Conservation (phyloP, 2,329 filamentous ascomycete species). For the Corniculantispora saksenae region DNA sequence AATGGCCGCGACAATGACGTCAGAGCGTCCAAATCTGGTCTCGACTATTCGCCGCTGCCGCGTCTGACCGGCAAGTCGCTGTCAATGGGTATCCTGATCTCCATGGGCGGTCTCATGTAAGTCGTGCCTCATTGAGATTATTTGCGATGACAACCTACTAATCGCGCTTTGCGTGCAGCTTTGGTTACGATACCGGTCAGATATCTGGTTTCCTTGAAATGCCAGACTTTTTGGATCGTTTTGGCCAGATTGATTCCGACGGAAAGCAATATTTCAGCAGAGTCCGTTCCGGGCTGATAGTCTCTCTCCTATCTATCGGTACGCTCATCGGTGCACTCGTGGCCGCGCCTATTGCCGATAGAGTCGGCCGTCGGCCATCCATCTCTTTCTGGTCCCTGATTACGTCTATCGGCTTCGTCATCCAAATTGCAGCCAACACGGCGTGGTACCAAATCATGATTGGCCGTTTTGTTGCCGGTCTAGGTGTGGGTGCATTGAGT, state of each 20-base stretch:
- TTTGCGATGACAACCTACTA: not conserved
- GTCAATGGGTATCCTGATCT: slow-evolving; percentile 42
- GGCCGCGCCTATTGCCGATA: slow-evolving; percentile 65
- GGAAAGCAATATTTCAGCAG: slow-evolving; percentile 49
- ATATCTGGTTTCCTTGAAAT: slow-evolving; percentile 60
- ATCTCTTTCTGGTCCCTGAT: slow-evolving; percentile 64
- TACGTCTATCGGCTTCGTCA: slow-evolving; percentile 65
- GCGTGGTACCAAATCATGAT: slow-evolving; percentile 67
- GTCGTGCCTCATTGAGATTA: slow-evolving; percentile 16
- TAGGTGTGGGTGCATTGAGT: slow-evolving; percentile 67
- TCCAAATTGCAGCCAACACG: slow-evolving; percentile 58
- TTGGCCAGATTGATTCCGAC: slow-evolving; percentile 43
- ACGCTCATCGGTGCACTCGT: slow-evolving; percentile 61
- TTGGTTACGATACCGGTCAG: slow-evolving; percentile 54
- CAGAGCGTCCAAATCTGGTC: slow-evolving; percentile 34
- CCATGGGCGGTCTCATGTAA: slow-evolving; percentile 48
- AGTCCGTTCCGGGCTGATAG: slow-evolving; percentile 59
- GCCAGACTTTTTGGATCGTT: slow-evolving; percentile 55
- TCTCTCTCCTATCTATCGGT: slow-evolving; percentile 59
- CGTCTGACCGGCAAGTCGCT: slow-evolving; percentile 40
- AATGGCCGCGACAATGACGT: slow-evolving; percentile 32
- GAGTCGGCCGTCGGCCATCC: slow-evolving; percentile 61
- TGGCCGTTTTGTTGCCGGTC: slow-evolving; percentile 64
- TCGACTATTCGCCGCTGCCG: slow-evolving; percentile 48
- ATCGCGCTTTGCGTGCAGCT: slow-evolving; percentile 25